Percentiles rank a stretch among this genome's conserved stretches.
phyloP scores from a whole-genome alignment of 164 flowering plant species.

The Chimonanthus praecox region DNA sequence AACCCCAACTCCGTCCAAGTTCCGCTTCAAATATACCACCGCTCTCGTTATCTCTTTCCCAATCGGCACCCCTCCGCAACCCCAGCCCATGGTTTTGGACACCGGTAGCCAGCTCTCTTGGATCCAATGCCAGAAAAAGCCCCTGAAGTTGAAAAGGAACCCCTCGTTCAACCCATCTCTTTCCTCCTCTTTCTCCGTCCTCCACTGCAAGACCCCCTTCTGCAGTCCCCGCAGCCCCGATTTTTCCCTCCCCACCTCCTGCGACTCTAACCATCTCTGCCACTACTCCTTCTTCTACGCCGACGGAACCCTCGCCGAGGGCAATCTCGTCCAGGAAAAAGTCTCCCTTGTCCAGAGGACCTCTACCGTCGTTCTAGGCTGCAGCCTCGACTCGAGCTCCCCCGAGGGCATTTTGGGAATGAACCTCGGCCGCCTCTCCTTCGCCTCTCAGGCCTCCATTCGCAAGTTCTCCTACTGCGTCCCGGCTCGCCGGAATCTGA shows the following conservation, averaged over 20 bases:
- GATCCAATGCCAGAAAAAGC: conserved; percentile 51
- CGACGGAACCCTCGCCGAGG: conserved; percentile 62
- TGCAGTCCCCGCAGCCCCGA: conserved; percentile 59
- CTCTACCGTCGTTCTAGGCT: conserved; percentile 50
- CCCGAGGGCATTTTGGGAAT: conserved; percentile 67
- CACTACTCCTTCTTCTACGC: conserved; percentile 70
- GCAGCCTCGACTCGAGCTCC: conserved; percentile 37
- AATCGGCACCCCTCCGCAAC: conserved; percentile 76
- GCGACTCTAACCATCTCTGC: conserved; percentile 63
- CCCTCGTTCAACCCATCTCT: conserved; percentile 41
- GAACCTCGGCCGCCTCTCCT: conserved; percentile 81
- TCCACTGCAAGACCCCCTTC: conserved; percentile 51
- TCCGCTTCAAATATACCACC: conserved; percentile 64
- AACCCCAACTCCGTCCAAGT: conserved; percentile 16
- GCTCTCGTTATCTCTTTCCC: conserved; percentile 53
- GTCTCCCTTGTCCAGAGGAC: conserved; percentile 33
- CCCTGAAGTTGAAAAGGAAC: conserved; percentile 10
- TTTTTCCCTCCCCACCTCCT: conserved; percentile 50
- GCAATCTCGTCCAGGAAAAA: conserved; percentile 66
- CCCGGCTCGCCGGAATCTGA: conserved; percentile 23
- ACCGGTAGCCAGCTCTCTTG: conserved; percentile 91
- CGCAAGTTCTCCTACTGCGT: conserved; percentile 78
- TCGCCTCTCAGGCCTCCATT: conserved; percentile 57
- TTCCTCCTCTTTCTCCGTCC: conserved; percentile 49
- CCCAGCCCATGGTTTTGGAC: conserved; percentile 73